Base-by-base conservation (phyloP, 805 yeast species). In the Lachancea meyersii region DNA sequence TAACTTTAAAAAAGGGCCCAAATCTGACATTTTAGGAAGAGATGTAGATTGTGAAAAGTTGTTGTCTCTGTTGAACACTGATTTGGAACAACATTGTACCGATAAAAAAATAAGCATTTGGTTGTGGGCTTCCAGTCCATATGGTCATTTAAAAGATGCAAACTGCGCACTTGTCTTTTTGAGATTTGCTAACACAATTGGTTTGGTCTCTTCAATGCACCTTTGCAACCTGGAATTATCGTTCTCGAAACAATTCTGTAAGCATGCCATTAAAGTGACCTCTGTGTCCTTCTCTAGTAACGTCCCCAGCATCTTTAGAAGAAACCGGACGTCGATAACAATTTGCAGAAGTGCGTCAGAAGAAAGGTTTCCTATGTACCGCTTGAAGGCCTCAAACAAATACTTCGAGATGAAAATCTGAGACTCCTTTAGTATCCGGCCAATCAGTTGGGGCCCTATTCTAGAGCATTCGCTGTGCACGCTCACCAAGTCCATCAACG, bases 271-370 rank as follows among this genome's bases (percentile, higher is more conserved):
- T 19, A 61, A 36, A 3, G 62, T 58, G 4, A 57, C 57, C 37
- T 55, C 49, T 10, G 64, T 59, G 30, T 61, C 64, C 27, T 54
- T 50, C 35, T 61, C 63, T 34, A 62, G 46, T 35, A 58, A 45
- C 1, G 50, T 38, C 3, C 58, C 60, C 10, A 60, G 36, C 31
- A 58, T 54, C 37, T 49, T 59, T 36, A 70, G 67, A 54, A 77
- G 67, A 49, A 77, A 76, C 51, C 75, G 77, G 21, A 77, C 52
- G 50, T 79, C 84, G 3, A 78, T 71, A 0, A 72, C 65, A 2
- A 71, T 65, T 54, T 78, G 83, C 41, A 73, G 58, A 32, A 72
- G 56, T 1, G 79, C 80, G 26, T 67, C 71, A 7, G 68, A 58
- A 1, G 76, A 69, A 31, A 76, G 65, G 11, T 59, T 55, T 24